Conservation (phyloP, 2,329 filamentous ascomycete genomes). For the Pyrenochaeta sp. region DNA sequence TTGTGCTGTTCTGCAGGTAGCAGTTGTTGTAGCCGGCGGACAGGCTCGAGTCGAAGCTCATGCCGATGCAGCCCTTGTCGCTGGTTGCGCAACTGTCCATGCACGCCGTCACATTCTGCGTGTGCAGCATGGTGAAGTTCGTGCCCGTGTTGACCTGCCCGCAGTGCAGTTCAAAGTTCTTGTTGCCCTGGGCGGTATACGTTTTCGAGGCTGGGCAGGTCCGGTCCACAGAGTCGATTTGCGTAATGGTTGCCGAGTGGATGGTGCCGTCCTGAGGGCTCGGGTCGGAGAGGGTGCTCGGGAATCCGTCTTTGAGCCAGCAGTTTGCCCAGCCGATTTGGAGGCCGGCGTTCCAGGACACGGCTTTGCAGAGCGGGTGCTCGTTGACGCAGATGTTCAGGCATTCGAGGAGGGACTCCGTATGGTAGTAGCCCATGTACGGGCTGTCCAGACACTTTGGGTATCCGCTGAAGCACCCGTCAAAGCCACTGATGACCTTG, state of each 20-base stretch:
- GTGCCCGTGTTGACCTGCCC: slow-evolving; percentile 35
- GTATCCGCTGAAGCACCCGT: slow-evolving; percentile 30
- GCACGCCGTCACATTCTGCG: slow-evolving; percentile 36
- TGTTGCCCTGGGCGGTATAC: slow-evolving; percentile 22
- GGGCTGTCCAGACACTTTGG: slow-evolving; percentile 18
- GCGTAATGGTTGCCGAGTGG: slow-evolving; percentile 36
- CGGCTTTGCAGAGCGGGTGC: slow-evolving; percentile 39
- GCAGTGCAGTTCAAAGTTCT: slow-evolving; percentile 39
- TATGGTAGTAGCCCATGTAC: slow-evolving; percentile 37
- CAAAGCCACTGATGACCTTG: slow-evolving; percentile 28
- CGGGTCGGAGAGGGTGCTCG: slow-evolving; percentile 13
- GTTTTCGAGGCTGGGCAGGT: slow-evolving; percentile 22
- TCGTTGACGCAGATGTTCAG: slow-evolving; percentile 34
- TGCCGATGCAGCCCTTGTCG: slow-evolving; percentile 31
- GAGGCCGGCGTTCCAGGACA: slow-evolving; percentile 36
- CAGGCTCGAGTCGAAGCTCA: slow-evolving; percentile 36
- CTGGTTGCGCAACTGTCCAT: slow-evolving; percentile 38
- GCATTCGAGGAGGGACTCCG: slow-evolving; percentile 35
- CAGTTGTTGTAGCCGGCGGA: slow-evolving; percentile 39
- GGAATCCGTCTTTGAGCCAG: slow-evolving; percentile 34
- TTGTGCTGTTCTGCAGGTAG: slow-evolving; percentile 42
- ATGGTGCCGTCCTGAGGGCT: slow-evolving; percentile 17
- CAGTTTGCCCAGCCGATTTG: slow-evolving; percentile 45
- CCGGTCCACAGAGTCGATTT: slow-evolving; percentile 27
- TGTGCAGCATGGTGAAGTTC: slow-evolving; percentile 39